Evolutionary conservation across 371 early-diverging fungal genomes (phyloP).

Genomic region (Paramicrosporidium saccamoebae): DNA sequence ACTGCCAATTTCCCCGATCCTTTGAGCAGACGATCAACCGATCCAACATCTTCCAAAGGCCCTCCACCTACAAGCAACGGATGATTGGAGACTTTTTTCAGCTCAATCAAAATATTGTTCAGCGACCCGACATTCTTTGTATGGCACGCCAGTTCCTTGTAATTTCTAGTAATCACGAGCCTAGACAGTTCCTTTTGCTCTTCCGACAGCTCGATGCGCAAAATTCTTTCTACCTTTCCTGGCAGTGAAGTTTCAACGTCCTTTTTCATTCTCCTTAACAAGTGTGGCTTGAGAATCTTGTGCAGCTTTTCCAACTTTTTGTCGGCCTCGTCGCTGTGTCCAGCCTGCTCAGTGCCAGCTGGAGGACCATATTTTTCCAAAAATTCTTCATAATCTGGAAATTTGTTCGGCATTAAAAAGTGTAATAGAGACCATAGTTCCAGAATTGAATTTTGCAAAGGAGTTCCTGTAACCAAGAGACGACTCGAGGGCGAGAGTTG

Average conservation of each 20-base stretch:
- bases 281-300: constrained; percentile 35
- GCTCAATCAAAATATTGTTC: constrained; percentile 77
- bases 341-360: constrained; percentile 8
- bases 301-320: constrained; percentile 56
- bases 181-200: constrained; percentile 71
- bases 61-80: too few relatives aligned
- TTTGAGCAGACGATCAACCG: too few relatives aligned
- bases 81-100: constrained; percentile 96
- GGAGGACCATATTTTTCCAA: constrained; percentile 20
- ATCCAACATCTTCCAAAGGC: too few relatives aligned
- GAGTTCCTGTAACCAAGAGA: constrained; percentile 58
- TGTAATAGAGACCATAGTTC: constrained; percentile 39
- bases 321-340: constrained; percentile 13
- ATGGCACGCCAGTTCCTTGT: constrained; percentile 50
- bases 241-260: constrained; percentile 89
- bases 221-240: constrained; percentile 64
- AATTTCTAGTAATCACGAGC: constrained; percentile 66
- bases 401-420: constrained; percentile 48
- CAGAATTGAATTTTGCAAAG: constrained; percentile 53
- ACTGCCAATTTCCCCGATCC: constrained; percentile 82
- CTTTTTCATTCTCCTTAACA: constrained; percentile 80
- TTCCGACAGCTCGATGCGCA: constrained; percentile 66
- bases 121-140: constrained; percentile 52
- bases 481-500: constrained; percentile 37
- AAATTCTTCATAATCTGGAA: constrained; percentile 18